Evolutionary conservation across 495 filamentous ascomycete species (phyloP).

Genomic region (Penicillium bialowiezense): DNA sequence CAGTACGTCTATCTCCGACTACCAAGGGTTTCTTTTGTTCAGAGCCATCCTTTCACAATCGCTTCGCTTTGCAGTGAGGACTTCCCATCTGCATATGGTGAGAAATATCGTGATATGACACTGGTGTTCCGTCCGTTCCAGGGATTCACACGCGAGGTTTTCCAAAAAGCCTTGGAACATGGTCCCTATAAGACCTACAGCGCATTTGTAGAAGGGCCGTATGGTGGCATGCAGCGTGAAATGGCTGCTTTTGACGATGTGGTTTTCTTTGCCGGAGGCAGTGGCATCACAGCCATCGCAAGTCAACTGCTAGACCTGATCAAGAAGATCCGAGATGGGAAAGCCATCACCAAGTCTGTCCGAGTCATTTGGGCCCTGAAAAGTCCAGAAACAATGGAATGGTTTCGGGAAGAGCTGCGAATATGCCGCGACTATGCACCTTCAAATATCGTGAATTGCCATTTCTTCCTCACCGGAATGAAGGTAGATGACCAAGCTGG

Average conservation of each 20-base stretch:
- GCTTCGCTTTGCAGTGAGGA: constrained; percentile 84
- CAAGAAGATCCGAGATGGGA: constrained; percentile 89
- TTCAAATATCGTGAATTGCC: constrained; percentile 79
- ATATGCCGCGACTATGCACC: constrained; percentile 85
- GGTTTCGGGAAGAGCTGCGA: constrained; percentile 93
- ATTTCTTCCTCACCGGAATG: constrained; percentile 80
- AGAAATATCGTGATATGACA: constrained; percentile 80
- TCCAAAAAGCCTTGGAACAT: constrained; percentile 72
- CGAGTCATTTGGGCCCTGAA: constrained; percentile 91
- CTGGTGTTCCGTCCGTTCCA: constrained; percentile 88
- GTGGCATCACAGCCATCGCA: constrained; percentile 90
- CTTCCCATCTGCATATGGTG: constrained; percentile 84
- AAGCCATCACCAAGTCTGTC: constrained; percentile 86
- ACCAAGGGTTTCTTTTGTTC: constrained; percentile 82
- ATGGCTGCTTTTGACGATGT: constrained; percentile 92
- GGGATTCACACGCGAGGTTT: constrained; percentile 80
- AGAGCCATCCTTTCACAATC: constrained; percentile 96
- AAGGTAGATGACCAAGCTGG: constrained; percentile 53
- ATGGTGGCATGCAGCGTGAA: constrained; percentile 89
- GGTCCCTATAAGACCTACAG: constrained; percentile 84
- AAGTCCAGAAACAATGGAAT: constrained; percentile 88
- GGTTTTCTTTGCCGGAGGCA: constrained; percentile 88
- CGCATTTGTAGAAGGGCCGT: constrained; percentile 89
- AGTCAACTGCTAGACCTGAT: constrained; percentile 87
- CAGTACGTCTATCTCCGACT: constrained; percentile 95